These are phyloP conservation scores for Nemania diffusa DNA, from an alignment of 2,329 filamentous ascomycete species.

Conservation along the genomic window DNA sequence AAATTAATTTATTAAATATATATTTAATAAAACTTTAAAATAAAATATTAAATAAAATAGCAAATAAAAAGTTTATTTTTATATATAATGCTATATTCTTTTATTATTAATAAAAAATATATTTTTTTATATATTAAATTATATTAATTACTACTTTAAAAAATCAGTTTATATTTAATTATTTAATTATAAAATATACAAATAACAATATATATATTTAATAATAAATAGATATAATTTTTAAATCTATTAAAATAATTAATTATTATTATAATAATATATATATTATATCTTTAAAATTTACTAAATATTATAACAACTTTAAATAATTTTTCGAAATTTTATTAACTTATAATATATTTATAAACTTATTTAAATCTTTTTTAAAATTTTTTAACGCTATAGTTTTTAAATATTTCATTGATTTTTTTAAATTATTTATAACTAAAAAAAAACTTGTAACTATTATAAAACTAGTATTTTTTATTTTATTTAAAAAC, in stretches of 20 bases:
- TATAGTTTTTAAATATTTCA: background rate
- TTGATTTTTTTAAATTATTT: slow-evolving; percentile 6
- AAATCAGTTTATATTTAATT: slow-evolving; percentile 6
- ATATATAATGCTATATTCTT: slow-evolving; percentile 9
- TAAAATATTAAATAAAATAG: background rate
- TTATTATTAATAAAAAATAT: slow-evolving; percentile 17
- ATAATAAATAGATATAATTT: slow-evolving; percentile 13
- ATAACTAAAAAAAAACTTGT: too few relatives aligned
- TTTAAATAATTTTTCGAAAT: background rate
- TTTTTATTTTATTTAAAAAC: slow-evolving; percentile 7
- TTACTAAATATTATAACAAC: background rate
- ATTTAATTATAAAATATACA: slow-evolving; percentile 25
- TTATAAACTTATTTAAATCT: background rate
- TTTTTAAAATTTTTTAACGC: slow-evolving; percentile 23
- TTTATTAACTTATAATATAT: background rate
- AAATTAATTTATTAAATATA: slow-evolving; percentile 5
- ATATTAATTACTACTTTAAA: slow-evolving; percentile 9
- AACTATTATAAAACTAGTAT: background rate
- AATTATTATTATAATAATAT: slow-evolving; percentile 26
- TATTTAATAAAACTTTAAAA: slow-evolving; percentile 18
- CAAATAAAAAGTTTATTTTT: too few relatives aligned
- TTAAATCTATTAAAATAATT: too few relatives aligned
- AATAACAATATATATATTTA: slow-evolving; percentile 17
- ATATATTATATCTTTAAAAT: background rate
- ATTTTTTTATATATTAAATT: background rate